Base-by-base conservation (phyloP, 176 grass and related monocot species). In the Juncus inflexus region DNA sequence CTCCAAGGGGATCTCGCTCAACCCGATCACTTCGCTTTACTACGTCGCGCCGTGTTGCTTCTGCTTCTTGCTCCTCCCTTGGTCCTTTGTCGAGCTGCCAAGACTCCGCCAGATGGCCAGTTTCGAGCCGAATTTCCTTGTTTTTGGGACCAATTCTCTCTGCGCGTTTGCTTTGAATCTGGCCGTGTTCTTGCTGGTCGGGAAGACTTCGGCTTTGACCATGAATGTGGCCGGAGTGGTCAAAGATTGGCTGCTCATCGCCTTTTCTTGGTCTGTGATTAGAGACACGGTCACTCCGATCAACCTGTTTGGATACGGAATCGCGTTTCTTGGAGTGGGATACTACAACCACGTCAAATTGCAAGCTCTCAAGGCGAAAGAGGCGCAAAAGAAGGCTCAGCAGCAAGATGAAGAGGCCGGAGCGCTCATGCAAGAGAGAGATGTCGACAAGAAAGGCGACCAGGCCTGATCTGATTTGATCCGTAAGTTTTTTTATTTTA, bases 11-110 rank as follows among this genome's bases (percentile, higher is more conserved):
- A 90, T 96, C 82, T 90, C 87, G 2, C 84, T 90, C 64, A 90
- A 96, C 91, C 91, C 91, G 12, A 96, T 96, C 73, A 96, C 91
- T n/a, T 96, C 91, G 28, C 91, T 96, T 49, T 90, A 96, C 79
- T 96, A 96, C 73, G 75, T 96, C 37, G 91, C 87, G 1, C 91
- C 91, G 0, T 96, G 84, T 76, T 96, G 87, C 79, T 72, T 96
- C 62, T 45, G 12, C 4, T 96, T 96, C 84, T 76, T 96, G 74
- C 14, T 96, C 61, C 40, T 96, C 52, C 84, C 84, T 0, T 90
- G 84, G 87, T 81, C 55, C 4, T 70, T 96, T 55, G 87, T 96
- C 56, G 91, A 96, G 84, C 58, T 96, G 3, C 91, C 87, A 19
- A 73, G 73, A 56, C 91, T 96, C 35, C 84, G 69, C 51, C 79